These are phyloP conservation scores for Scheffersomyces stambukii DNA, from an alignment of 1,139 yeast species.

Conservation along the genomic window DNA sequence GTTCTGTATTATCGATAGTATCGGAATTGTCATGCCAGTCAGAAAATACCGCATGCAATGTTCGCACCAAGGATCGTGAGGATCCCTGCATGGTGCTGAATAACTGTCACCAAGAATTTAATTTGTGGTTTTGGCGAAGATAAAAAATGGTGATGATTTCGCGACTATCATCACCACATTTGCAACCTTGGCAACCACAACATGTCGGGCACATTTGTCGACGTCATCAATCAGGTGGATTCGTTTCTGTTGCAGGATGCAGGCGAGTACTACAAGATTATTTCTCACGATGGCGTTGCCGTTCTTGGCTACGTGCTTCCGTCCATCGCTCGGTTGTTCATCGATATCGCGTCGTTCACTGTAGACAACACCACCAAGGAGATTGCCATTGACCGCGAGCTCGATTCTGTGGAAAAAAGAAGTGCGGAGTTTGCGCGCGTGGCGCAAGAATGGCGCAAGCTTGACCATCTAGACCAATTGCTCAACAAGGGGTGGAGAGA, in stretches of 20 bases:
- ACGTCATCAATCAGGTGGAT: conserved; percentile 43
- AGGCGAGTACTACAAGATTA: conserved; percentile 35
- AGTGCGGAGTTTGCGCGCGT: conserved; percentile 39
- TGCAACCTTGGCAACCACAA: background rate
- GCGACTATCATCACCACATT: too few species aligned
- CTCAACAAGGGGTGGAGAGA: conserved; percentile 75
- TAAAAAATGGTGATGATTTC: too few species aligned
- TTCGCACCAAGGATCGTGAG: conserved; percentile 30
- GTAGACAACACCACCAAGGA: conserved; percentile 25
- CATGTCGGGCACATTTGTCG: conserved; percentile 13
- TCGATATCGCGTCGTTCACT: conserved; percentile 19
- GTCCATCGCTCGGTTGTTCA: conserved; percentile 39
- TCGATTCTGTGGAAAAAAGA: conserved; percentile 47
- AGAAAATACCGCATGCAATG: conserved; percentile 25
- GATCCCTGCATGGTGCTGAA: conserved; percentile 25
- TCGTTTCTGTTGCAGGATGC: conserved; percentile 30
- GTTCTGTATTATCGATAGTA: too few species aligned
- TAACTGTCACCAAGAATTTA: background rate
- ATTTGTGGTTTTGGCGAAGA: too few species aligned
- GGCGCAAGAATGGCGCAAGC: conserved; percentile 40
- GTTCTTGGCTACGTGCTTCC: conserved; percentile 53
- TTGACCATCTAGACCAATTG: conserved; percentile 36
- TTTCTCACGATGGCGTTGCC: conserved; percentile 46
- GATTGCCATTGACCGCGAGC: conserved; percentile 32
- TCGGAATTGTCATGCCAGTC: conserved; percentile 24